Conservation (phyloP, 192 early-diverging fungal species). For the Backusella parvicylindrica region DNA sequence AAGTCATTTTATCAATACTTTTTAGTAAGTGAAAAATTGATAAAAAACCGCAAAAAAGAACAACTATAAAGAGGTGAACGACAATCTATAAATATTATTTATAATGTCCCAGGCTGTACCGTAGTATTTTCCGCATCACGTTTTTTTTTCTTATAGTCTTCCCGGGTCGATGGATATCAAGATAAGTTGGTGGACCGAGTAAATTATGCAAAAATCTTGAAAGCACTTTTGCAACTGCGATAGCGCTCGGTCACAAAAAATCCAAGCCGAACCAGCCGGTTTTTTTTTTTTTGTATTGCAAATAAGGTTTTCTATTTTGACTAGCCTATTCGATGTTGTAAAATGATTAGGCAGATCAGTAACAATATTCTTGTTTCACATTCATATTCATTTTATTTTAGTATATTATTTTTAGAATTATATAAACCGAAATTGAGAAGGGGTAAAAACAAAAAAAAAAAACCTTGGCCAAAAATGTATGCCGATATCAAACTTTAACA, state of each 20-base stretch:
- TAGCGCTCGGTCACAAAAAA: background rate
- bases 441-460: background rate
- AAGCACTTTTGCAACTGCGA: background rate
- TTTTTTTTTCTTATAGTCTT: background rate
- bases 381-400: background rate
- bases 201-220: background rate
- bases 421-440: background rate
- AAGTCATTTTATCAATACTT: background rate
- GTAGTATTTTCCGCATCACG: background rate
- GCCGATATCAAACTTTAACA: background rate
- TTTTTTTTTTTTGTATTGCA: background rate
- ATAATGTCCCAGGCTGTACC: background rate
- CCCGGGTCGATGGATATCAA: background rate
- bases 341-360: background rate
- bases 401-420: background rate
- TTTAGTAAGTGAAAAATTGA: background rate
- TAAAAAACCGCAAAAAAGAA: background rate
- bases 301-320: background rate
- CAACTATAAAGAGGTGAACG: background rate
- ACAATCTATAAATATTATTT: background rate
- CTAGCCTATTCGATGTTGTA: background rate
- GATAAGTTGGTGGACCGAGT: background rate
- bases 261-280: background rate
- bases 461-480: background rate
- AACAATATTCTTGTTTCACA: background rate